A percentile compares a stretch with the other conserved stretches of the same genome.
Evolutionary conservation across 306 rosid species (phyloP).

Genomic region (Malus domestica): ASM211411v1 NC_041794.1:2958501-2959000

Average conservation of each 20-base stretch:
- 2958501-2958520: constrained; percentile 82
- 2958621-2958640: constrained; percentile 81
- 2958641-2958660: constrained; percentile 86
- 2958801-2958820: constrained; percentile 47
- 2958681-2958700: constrained; percentile 63
- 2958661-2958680: constrained; percentile 88
- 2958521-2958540: constrained; percentile 92
- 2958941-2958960: not conserved
- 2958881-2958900: not conserved
- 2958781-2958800: constrained; percentile 75
- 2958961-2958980: not conserved
- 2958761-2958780: constrained; percentile 89
- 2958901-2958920: not conserved
- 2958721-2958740: constrained; percentile 73
- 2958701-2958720: constrained; percentile 66
- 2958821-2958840: constrained; percentile 34
- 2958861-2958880: constrained; percentile 17
- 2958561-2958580: constrained; percentile 67
- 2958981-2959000: constrained; percentile 43
- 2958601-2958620: constrained; percentile 68
- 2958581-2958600: constrained; percentile 80
- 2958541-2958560: constrained; percentile 57
- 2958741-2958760: constrained; percentile 69
- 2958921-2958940: not conserved
- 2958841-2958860: constrained; percentile 37